Base-by-base conservation (phyloP, 2,329 filamentous ascomycete species). In the Mycocentrospora acerina region DNA sequence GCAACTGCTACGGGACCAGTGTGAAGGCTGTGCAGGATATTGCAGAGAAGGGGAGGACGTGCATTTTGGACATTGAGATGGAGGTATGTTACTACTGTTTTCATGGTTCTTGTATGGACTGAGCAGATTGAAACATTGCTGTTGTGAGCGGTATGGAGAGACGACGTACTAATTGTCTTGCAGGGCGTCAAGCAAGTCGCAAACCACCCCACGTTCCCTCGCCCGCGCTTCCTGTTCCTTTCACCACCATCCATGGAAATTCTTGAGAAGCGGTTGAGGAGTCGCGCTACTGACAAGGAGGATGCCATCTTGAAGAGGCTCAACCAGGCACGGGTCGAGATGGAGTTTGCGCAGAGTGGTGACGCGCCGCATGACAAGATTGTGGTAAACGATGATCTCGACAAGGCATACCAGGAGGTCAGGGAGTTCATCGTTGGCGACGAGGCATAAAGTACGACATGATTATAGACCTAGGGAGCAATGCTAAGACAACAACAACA, bases 41-140 rank as follows among this genome's bases (percentile, higher is more conserved):
- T 65, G 79, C 79, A 2, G 78, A 80, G 44, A 81, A 83, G 70
- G 85, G 83, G 13, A 78, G 77, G 59, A 81, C 90, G 28, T 91
- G 90, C 46, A 82, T 96, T 32, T 73, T 96, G 53, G 91, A 97
- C 67, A 97, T 96, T 63, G 91, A 96, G 77, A 95, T 96, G 88
- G 90, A 95, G 80, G 83, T 85, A 64, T 5, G 47, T 34, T 37
- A 16, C 12, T 24, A 16, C n/a, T 8, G 6, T 15, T 0, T 14
- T 25, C 4, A 18, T 8, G 25, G 14, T 13, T 26, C n/a, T 10
- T 7, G n/a, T 30, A 8, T 16, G 12, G 7, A 9, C 7, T 12
- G 24, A 9, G 13, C 8, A 22, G 33, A 28, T 36, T n/a, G n/a
- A n/a, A n/a, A n/a, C n/a, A n/a, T n/a, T n/a, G n/a, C n/a, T n/a